phyloP scores from a whole-genome alignment of 345 rosid species.

The Eucalyptus caleyi region DNA sequence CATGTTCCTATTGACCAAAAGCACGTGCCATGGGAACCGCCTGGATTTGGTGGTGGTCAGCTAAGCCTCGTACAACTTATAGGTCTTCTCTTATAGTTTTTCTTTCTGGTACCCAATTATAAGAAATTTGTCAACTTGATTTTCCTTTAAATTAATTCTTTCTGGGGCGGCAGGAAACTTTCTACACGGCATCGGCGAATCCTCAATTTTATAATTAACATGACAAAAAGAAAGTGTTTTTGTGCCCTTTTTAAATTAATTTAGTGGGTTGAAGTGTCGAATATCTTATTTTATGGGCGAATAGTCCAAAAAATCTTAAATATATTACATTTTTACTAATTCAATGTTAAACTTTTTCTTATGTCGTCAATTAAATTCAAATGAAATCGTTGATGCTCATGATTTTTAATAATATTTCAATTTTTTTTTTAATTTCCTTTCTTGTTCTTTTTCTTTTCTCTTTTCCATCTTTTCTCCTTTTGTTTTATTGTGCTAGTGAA shows the following conservation, averaged over 20 bases:
- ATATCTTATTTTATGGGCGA: background rate
- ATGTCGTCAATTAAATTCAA: background rate
- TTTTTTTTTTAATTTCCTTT: background rate
- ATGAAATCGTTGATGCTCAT: too few relatives aligned
- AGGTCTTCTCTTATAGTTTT: background rate
- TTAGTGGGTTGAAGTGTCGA: background rate
- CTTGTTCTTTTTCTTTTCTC: too few relatives aligned
- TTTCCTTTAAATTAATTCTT: background rate
- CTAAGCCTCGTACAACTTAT: background rate
- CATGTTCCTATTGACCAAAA: background rate
- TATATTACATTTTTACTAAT: background rate
- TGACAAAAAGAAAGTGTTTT: background rate
- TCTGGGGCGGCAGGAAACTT: background rate
- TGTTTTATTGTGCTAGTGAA: background rate
- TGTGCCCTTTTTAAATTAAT: background rate
- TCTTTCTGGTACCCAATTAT: background rate
- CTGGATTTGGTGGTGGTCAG: background rate
- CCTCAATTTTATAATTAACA: background rate
- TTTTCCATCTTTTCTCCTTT: background rate
- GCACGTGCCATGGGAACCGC: background rate
- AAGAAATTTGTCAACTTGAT: background rate
- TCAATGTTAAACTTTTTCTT: background rate
- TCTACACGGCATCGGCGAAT: background rate
- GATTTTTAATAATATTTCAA: background rate
- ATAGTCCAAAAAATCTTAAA: background rate